A percentile compares a stretch with the other conserved stretches of the same genome.
phyloP scores from a whole-genome alignment of 129 eudicot species.

The Rutidosis leptorrhynchoides region DNA sequence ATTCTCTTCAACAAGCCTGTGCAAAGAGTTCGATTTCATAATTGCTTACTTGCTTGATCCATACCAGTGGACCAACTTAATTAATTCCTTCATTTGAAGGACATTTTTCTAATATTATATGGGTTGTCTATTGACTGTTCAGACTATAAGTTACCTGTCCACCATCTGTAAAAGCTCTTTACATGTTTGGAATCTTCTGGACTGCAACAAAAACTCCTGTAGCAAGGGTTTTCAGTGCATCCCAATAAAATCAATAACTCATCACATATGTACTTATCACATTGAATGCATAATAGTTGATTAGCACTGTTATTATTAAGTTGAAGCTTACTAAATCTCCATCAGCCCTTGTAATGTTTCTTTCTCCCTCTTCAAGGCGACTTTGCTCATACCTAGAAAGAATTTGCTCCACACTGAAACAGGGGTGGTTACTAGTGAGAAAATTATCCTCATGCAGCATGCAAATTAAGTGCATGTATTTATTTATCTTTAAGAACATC shows the following conservation, averaged over 20 bases:
- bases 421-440: background rate
- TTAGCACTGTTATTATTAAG: background rate
- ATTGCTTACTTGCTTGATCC: background rate
- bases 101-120: constrained; percentile 1
- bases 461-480: background rate
- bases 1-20: constrained; percentile 42
- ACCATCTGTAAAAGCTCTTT: constrained; percentile 44
- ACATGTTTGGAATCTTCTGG: constrained; percentile 26
- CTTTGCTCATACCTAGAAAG: constrained; percentile 10
- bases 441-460: background rate
- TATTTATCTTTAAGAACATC: background rate
- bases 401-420: background rate
- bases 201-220: constrained; percentile 14
- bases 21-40: constrained; percentile 2
- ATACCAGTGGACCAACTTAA: background rate
- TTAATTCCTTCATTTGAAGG: background rate
- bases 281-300: background rate
- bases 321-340: constrained; percentile 6
- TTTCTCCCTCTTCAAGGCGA: background rate
- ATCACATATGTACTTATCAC: background rate
- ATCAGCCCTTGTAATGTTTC: background rate
- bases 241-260: background rate
- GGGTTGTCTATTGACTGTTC: too few relatives aligned
- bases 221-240: background rate
- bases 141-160: constrained; percentile 42